Base-by-base conservation (phyloP, 176 grass and related monocot species). In the Chrysopogon serrulatus region DNA sequence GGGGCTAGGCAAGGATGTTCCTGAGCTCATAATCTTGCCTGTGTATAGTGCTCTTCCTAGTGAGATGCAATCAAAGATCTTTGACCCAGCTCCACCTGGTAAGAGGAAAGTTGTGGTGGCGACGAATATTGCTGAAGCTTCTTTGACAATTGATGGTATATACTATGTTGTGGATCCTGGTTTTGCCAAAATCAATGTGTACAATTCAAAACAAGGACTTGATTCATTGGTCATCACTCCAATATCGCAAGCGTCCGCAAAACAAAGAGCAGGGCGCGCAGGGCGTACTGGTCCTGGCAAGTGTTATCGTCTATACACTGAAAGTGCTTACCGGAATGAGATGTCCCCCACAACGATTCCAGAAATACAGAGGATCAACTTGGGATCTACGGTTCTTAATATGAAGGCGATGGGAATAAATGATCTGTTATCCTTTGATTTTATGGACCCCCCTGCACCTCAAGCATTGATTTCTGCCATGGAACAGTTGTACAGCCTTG, bases 401-500 rank as follows among this genome's bases (percentile, higher is more conserved):
- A 94, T 97, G 95, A 97, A 97, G 86, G 95, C 95, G 10, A 97
- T 97, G 92, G 92, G 95, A 62, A 97, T 97, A 87, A 97, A 97
- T 80, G 95, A 97, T 67, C 73, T 97, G 51, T 86, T 97, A 69
- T 97, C 90, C 2, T 97, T 97, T 42, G 92, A 97, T 87, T 97
- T 97, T 86, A 97, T 97, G 95, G 95, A 94, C 53, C 95, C 92
- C 4, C 92, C 95, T 37, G 91, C 95, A 83, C 95, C 95, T 43
- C 92, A 97, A 77, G 95, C 95, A 40, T 88, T 97, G 36, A 94
- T 97, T 54, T 97, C 88, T 80, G 90, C 95, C 17, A 97, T 94
- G 92, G 95, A 97, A 83, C 95, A 97, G 60, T 39, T 97, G 19
- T 97, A 94, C 76, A 94, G 92, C 76, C 94, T 97, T 76, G 95